phyloP scores from a whole-genome alignment of 2,329 filamentous ascomycete species.

The Boeremia exigua region DNA sequence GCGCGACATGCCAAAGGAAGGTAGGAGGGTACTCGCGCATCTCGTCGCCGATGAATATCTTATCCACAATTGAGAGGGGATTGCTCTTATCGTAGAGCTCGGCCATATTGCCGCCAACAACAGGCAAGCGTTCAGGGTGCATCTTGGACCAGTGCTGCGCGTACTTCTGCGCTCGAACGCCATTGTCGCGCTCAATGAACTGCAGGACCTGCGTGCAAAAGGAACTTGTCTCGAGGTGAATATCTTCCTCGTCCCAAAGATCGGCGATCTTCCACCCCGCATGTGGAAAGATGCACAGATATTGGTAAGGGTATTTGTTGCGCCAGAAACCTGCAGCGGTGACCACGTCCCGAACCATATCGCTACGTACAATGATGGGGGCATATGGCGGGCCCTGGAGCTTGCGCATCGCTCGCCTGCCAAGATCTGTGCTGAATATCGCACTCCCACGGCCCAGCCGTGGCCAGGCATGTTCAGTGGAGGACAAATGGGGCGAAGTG shows the following conservation, averaged over 20 bases:
- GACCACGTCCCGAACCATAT: constrained; percentile 24
- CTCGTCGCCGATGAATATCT: constrained; percentile 39
- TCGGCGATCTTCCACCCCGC: constrained; percentile 37
- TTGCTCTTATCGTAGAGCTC: constrained; percentile 26
- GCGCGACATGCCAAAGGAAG: constrained; percentile 40
- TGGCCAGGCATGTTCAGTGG: constrained; percentile 10
- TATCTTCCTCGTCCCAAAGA: constrained; percentile 44
- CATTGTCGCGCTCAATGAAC: constrained; percentile 37
- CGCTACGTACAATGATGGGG: constrained; percentile 35
- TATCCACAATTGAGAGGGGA: constrained; percentile 32
- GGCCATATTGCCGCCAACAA: constrained; percentile 23
- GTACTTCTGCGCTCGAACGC: constrained; percentile 24
- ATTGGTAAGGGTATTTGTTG: constrained; percentile 31
- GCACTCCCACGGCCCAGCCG: constrained; percentile 19
- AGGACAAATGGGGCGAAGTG: constrained; percentile 1
- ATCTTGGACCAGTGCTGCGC: constrained; percentile 29
- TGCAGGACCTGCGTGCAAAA: constrained; percentile 38
- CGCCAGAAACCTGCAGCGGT: constrained; percentile 31
- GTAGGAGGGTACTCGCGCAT: constrained; percentile 25
- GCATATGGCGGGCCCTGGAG: constrained; percentile 19
- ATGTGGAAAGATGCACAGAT: constrained; percentile 36
- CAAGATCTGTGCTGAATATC: constrained; percentile 41
- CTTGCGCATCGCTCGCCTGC: constrained; percentile 25
- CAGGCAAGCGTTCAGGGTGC: constrained; percentile 28
- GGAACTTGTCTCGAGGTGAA: constrained; percentile 36